A percentile compares a stretch with the other conserved stretches of the same genome.
Evolutionary conservation across 371 early-diverging fungal species (phyloP).

Genomic region (Mucor saturninus): DNA sequence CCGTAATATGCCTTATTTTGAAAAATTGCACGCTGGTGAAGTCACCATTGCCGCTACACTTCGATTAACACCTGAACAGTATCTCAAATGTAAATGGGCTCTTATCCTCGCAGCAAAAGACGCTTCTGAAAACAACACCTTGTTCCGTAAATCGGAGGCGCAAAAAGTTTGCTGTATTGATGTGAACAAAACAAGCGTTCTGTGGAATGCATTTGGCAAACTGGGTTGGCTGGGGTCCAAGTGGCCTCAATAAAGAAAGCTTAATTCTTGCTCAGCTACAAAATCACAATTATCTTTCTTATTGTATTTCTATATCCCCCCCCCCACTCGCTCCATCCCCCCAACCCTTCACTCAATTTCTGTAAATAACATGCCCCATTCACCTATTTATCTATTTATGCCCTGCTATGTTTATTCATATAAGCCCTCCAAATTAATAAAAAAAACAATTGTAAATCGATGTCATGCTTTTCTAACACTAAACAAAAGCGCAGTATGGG

Average conservation of each 20-base stretch:
- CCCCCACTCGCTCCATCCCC: not conserved
- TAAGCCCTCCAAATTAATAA: too few species aligned
- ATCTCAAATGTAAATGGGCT: slow-evolving; percentile 57
- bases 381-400: too few species aligned
- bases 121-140: slow-evolving; percentile 22
- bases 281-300: not conserved
- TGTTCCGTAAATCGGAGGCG: slow-evolving; percentile 54
- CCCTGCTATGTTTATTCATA: too few species aligned
- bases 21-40: slow-evolving; percentile 64
- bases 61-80: slow-evolving; percentile 74
- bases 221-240: slow-evolving; percentile 47
- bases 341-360: not conserved
- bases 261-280: slow-evolving; percentile 4
- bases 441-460: too few species aligned
- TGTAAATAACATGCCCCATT: too few species aligned
- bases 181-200: slow-evolving; percentile 50
- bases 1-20: slow-evolving; percentile 49
- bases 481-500: too few species aligned
- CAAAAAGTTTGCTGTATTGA: slow-evolving; percentile 55
- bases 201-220: slow-evolving; percentile 47
- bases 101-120: slow-evolving; percentile 44
- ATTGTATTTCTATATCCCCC: not conserved
- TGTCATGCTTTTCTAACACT: too few species aligned
- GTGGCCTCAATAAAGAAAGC: slow-evolving; percentile 30
- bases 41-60: slow-evolving; percentile 67